Percentiles rank a stretch among this genome's conserved stretches.
phyloP scores from a whole-genome alignment of 1,284 basidiomycete genomes.

The Ganoderma lucidum region DNA sequence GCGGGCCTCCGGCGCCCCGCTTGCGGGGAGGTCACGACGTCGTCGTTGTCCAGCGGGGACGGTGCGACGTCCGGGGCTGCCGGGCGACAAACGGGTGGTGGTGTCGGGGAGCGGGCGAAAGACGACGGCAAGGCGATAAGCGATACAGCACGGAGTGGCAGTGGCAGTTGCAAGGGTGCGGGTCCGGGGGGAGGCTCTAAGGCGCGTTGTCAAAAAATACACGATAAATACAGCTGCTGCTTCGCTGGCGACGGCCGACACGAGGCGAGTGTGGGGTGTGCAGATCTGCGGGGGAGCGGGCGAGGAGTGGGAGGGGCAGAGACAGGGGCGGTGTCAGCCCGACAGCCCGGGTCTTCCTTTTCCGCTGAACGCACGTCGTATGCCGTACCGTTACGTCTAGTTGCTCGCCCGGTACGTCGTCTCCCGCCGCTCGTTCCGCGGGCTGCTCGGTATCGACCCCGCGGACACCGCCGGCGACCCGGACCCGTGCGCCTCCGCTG shows the following conservation, averaged over 20 bases:
- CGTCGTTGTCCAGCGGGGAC: not conserved
- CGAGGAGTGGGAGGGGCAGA: not conserved
- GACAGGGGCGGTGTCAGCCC: not conserved
- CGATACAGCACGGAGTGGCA: slow-evolving; percentile 19
- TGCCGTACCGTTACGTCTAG: slow-evolving; percentile 3
- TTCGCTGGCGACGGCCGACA: not conserved
- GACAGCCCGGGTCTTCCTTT: not conserved
- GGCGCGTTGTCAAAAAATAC: slow-evolving; percentile 31
- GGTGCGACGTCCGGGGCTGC: not conserved
- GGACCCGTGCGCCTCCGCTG: slow-evolving; percentile 19
- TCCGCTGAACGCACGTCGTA: not conserved
- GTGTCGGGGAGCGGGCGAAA: not conserved
- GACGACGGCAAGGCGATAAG: slow-evolving; percentile 11
- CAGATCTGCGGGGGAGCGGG: not conserved
- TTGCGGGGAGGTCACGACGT: not conserved
- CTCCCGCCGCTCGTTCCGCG: slow-evolving; percentile 34
- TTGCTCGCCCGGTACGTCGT: slow-evolving; percentile 34
- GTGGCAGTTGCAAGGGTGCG: not conserved
- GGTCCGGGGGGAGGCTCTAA: slow-evolving; percentile 1
- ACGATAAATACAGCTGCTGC: slow-evolving; percentile 32
- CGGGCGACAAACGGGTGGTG: not conserved
- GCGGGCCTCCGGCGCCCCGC: slow-evolving; percentile 11
- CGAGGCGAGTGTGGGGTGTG: not conserved
- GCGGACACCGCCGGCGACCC: slow-evolving; percentile 27
- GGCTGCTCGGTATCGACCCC: slow-evolving; percentile 29